Base-by-base conservation (phyloP, 1,284 basidiomycete genomes). In the Naganishia sp. region DNA sequence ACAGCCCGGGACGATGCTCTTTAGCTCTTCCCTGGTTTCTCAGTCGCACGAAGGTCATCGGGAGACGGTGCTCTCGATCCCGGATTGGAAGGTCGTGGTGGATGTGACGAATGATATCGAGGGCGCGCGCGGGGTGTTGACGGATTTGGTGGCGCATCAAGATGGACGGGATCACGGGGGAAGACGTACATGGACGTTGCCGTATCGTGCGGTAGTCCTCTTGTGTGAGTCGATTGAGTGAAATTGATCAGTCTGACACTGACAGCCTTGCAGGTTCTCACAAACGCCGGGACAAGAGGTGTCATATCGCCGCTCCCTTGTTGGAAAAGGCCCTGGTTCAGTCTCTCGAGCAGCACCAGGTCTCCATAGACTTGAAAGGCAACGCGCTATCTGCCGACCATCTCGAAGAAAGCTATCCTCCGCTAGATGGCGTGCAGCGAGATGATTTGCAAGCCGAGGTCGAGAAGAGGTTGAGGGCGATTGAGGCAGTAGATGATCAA, bases 251-350 rank as follows among this genome's bases (percentile, higher is more conserved):
- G 36, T 45, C 16, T 16, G 10, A 50, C 71, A 59, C 56, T 63
- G 50, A 21, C 36, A 7, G 49, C 36, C n/a, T 2, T 52, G 43
- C 68, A 94, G 92, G 92, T 78, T 94, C 92, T 2, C 94, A 96
- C 79, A 93, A 92, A 80, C 86, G 85, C 72, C 84, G 93, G 60
- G 94, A 96, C 79, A 94, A 92, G 76, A 86, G 91, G 64, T 97
- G 94, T 78, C 85, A 86, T 53, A 88, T 96, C 60, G 87, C 90
- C 6, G 90, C 93, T 3, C 88, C 90, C 3, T 85, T 92, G 68
- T 86, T 97, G 39, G 88, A 92, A 76, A 72, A 75, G 6, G 79
- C 75, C 1, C 65, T 79, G 2, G 67, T 74, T 57, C 70, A 71
- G 10, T 72, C 73, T 13, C 71, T 80, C 16, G 71, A 72, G n/a